Percentiles rank a stretch among this genome's conserved stretches.
Conservation (phyloP, 2,329 filamentous ascomycete species). For the Ophiosphaerella korrae region DNA sequence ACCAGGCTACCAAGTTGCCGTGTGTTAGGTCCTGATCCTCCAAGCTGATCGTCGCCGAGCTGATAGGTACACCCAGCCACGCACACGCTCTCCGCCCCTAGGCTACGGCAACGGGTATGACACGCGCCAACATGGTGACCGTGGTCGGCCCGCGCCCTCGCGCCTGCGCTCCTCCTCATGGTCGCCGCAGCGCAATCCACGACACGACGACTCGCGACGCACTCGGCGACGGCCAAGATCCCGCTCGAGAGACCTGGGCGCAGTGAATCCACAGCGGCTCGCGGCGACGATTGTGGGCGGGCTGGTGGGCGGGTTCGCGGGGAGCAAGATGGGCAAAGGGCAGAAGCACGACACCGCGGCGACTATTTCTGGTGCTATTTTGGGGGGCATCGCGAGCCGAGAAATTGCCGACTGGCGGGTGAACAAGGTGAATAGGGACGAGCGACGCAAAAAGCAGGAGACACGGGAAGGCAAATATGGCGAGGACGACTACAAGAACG, state of each 20-base stretch:
- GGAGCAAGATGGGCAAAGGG: constrained; percentile 27
- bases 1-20: constrained; percentile 21
- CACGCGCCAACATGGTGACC: constrained; percentile 5
- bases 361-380: constrained; percentile 42
- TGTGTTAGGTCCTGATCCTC: constrained; percentile 8
- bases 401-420: constrained; percentile 25
- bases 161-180: constrained; percentile 35
- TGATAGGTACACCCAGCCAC: constrained; percentile 2
- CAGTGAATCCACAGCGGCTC: constrained; percentile 22
- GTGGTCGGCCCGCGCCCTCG: constrained; percentile 21
- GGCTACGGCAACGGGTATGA: constrained; percentile 9
- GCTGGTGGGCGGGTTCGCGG: constrained; percentile 41
- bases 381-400: constrained; percentile 41
- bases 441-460: constrained; percentile 10
- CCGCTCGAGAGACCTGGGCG: constrained; percentile 18
- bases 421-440: constrained; percentile 13
- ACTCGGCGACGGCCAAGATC: constrained; percentile 22
- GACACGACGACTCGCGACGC: constrained; percentile 15
- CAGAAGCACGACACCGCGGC: constrained; percentile 36
- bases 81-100: background rate
- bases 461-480: constrained; percentile 8
- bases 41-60: constrained; percentile 3
- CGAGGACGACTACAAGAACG: constrained; percentile 12
- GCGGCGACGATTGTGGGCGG: constrained; percentile 39
- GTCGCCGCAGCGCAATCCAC: constrained; percentile 32